Percentiles rank a stretch among this genome's conserved stretches.
phyloP scores from a whole-genome alignment of 805 yeast genomes.

The Vanderwaltozyma tropicalis region DNA sequence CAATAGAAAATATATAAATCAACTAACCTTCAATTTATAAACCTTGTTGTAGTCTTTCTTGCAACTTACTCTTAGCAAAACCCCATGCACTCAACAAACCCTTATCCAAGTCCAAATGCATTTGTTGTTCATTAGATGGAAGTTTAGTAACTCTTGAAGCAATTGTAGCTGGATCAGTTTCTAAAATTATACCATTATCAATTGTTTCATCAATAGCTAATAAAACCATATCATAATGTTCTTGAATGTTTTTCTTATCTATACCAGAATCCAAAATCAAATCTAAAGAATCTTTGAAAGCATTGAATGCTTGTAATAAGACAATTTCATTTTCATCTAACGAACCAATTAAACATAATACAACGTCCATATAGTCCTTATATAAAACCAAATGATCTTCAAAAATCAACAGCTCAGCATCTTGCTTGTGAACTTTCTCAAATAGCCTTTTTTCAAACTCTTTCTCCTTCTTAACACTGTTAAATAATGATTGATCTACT shows the following conservation, averaged over 20 bases:
- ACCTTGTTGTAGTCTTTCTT: constrained; percentile 41
- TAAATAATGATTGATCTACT: constrained; percentile 22
- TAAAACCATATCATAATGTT: constrained; percentile 74
- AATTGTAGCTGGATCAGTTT: constrained; percentile 77
- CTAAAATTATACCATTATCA: constrained; percentile 88
- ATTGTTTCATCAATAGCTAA: constrained; percentile 85
- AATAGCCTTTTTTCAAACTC: constrained; percentile 67
- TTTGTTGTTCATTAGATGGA: constrained; percentile 56
- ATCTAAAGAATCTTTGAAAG: constrained; percentile 72
- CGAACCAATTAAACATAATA: constrained; percentile 57
- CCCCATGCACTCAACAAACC: constrained; percentile 78
- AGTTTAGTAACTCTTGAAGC: constrained; percentile 87
- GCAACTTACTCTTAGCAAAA: constrained; percentile 68
- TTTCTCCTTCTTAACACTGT: constrained; percentile 51
- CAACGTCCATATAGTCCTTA: constrained; percentile 70
- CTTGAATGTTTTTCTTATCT: constrained; percentile 70
- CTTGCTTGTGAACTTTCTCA: constrained; percentile 67
- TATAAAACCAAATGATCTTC: constrained; percentile 78
- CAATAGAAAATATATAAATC: too few species aligned
- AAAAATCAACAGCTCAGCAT: constrained; percentile 69
- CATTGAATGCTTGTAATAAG: constrained; percentile 63
- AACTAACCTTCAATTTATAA: too few species aligned
- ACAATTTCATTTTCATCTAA: constrained; percentile 80
- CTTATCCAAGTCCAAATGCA: constrained; percentile 60
- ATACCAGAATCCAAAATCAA: constrained; percentile 53